These are phyloP conservation scores for Pythium volutum DNA, from an alignment of 352 stramenopile species.

Conservation along the genomic window DNA sequence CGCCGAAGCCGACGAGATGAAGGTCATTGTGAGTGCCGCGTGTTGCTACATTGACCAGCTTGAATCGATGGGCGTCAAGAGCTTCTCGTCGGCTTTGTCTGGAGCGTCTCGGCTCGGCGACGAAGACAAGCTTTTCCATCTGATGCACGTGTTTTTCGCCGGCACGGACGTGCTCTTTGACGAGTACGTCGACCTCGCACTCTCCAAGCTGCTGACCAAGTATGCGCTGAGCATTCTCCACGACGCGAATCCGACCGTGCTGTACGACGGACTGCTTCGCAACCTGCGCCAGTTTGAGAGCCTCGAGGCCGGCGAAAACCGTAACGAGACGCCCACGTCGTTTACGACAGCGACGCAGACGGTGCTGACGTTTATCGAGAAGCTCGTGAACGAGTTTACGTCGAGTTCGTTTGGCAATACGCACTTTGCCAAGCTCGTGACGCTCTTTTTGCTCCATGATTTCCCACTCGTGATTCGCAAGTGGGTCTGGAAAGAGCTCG, in stretches of 20 bases:
- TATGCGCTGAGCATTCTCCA: slow-evolving; percentile 31
- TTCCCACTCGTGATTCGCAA: slow-evolving; percentile 55
- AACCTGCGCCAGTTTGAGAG: slow-evolving; percentile 53
- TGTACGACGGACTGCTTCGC: slow-evolving; percentile 47
- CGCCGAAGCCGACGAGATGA: slow-evolving; percentile 65
- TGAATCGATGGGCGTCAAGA: slow-evolving; percentile 25
- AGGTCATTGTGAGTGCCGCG: slow-evolving; percentile 64
- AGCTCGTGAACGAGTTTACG: slow-evolving; percentile 64
- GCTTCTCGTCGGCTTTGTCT: slow-evolving; percentile 15
- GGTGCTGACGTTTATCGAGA: slow-evolving; percentile 66
- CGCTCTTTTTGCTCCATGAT: slow-evolving; percentile 54
- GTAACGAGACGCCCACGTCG: slow-evolving; percentile 15
- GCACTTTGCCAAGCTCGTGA: slow-evolving; percentile 62
- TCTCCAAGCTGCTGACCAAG: slow-evolving; percentile 44
- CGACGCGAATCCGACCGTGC: slow-evolving; percentile 7
- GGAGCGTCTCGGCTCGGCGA: slow-evolving; percentile 28
- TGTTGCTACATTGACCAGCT: slow-evolving; percentile 65
- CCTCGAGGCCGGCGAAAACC: slow-evolving; percentile 24
- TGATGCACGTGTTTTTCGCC: slow-evolving; percentile 72
- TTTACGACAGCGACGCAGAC: slow-evolving; percentile 53
- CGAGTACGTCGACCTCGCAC: slow-evolving; percentile 49
- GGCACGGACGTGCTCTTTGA: slow-evolving; percentile 72
- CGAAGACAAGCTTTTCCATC: slow-evolving; percentile 75
- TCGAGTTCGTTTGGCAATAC: slow-evolving; percentile 62
- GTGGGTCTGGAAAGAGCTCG: slow-evolving; percentile 72